Conservation (phyloP, 176 grass and related monocot genomes). For the Oryza longistaminata region DNA sequence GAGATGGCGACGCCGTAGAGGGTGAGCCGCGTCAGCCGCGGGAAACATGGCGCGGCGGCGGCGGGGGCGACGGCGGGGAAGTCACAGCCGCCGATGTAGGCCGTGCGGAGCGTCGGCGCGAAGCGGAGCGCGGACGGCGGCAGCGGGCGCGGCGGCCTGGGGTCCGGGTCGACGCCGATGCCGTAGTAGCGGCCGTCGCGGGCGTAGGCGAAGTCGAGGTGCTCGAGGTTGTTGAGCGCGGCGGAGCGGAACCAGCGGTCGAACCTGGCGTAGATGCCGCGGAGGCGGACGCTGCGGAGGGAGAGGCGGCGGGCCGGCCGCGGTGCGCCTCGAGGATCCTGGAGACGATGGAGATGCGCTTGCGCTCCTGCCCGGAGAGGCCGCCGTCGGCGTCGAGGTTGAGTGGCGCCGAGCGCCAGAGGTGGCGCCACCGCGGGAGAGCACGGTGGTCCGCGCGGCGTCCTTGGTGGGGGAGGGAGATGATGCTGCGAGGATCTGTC, state of each 20-base stretch:
- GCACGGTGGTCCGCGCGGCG: too few species aligned
- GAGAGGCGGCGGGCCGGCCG: too few species aligned
- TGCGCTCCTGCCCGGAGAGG: neutral
- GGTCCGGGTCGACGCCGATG: too few species aligned
- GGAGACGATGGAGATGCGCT: too few species aligned
- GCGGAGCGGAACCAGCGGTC: neutral
- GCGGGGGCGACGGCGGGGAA: neutral
- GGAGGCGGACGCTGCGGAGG: too few species aligned
- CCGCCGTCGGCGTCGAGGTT: neutral
- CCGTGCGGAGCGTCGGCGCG: too few species aligned
- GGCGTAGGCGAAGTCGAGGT: neutral
- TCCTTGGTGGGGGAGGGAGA: neutral
- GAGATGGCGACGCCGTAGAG: neutral
- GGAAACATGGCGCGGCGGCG: neutral
- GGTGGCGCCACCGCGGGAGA: slow-evolving; percentile 20
- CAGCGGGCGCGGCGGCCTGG: neutral
- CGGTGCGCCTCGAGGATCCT: too few species aligned
- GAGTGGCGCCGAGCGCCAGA: slow-evolving; percentile 11
- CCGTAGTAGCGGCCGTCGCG: neutral
- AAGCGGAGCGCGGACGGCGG: neutral
- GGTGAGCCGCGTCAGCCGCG: neutral
- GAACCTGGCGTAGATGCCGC: too few species aligned
- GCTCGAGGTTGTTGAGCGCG: slow-evolving; percentile 12
- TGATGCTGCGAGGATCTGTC: neutral
- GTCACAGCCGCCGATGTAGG: neutral